Conservation (phyloP, 2,329 filamentous ascomycete species). For the Cercospora sp. region DNA sequence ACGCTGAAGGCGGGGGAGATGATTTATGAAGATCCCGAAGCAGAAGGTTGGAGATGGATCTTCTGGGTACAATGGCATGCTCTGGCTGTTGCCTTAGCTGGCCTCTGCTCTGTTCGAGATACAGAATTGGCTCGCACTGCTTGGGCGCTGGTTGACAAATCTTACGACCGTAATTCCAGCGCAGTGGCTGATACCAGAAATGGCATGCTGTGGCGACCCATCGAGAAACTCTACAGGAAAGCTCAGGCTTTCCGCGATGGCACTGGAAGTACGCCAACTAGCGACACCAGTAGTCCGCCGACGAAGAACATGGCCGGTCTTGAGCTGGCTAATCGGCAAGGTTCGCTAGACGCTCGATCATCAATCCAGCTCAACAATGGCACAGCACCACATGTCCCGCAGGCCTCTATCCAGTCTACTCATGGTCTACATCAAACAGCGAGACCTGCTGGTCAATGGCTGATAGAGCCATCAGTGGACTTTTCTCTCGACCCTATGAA, state of each 20-base stretch:
- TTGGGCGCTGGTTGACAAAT: constrained; percentile 52
- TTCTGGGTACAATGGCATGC: constrained; percentile 59
- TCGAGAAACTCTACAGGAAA: constrained; percentile 55
- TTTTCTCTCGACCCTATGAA: background rate
- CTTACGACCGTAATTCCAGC: constrained; percentile 48
- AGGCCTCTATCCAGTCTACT: background rate
- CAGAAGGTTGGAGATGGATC: constrained; percentile 51
- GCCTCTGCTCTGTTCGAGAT: constrained; percentile 52
- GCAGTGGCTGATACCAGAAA: constrained; percentile 53
- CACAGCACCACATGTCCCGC: background rate
- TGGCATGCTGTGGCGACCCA: constrained; percentile 56
- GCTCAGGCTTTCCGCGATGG: constrained; percentile 41
- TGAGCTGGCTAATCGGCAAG: background rate
- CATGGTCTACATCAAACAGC: background rate
- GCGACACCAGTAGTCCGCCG: background rate
- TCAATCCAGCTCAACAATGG: background rate
- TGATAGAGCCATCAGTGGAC: background rate
- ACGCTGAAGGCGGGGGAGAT: constrained; percentile 47
- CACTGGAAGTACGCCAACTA: background rate
- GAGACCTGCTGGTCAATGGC: background rate
- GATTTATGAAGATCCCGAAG: constrained; percentile 39
- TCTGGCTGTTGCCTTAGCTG: constrained; percentile 54
- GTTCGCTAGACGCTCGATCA: background rate
- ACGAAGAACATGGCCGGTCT: background rate
- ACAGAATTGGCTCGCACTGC: constrained; percentile 51